Percentiles rank a stretch among this genome's conserved stretches.
Evolutionary conservation across 1,139 yeast species (phyloP).

Genomic region (Arxiozyma bovina): DNA sequence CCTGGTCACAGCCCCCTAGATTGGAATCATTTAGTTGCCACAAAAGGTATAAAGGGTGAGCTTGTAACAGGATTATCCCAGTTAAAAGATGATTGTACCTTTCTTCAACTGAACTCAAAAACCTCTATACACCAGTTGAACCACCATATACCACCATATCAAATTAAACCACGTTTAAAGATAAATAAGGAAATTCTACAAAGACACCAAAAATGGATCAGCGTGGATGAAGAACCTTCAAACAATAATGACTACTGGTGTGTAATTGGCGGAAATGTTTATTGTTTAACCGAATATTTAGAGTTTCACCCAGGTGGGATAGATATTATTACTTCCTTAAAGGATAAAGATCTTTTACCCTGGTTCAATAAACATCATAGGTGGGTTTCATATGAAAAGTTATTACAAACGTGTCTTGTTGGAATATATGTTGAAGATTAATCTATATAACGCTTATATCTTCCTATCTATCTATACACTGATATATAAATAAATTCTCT

Average conservation of each 20-base stretch:
- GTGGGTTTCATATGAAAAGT: constrained; percentile 82
- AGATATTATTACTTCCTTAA: constrained; percentile 51
- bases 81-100: constrained; percentile 5
- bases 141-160: constrained; percentile 19
- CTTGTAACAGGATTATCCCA: constrained; percentile 13
- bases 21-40: constrained; percentile 22
- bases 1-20: constrained; percentile 31
- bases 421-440: constrained; percentile 36
- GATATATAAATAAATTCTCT: neutral
- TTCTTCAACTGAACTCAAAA: constrained; percentile 13
- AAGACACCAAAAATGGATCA: constrained; percentile 36
- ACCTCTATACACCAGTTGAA: constrained; percentile 12
- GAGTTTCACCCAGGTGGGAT: constrained; percentile 92
- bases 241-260: constrained; percentile 74
- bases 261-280: constrained; percentile 68
- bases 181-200: constrained; percentile 54
- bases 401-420: constrained; percentile 67
- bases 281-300: constrained; percentile 73
- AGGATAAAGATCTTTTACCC: constrained; percentile 58
- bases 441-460: neutral
- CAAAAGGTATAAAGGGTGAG: constrained; percentile 14
- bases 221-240: constrained; percentile 16
- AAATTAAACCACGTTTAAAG: constrained; percentile 36
- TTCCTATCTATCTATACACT: neutral
- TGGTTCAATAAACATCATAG: constrained; percentile 73